Evolutionary conservation across 805 yeast species (phyloP).

Genomic region (Kazachstania bromeliacearum): DNA sequence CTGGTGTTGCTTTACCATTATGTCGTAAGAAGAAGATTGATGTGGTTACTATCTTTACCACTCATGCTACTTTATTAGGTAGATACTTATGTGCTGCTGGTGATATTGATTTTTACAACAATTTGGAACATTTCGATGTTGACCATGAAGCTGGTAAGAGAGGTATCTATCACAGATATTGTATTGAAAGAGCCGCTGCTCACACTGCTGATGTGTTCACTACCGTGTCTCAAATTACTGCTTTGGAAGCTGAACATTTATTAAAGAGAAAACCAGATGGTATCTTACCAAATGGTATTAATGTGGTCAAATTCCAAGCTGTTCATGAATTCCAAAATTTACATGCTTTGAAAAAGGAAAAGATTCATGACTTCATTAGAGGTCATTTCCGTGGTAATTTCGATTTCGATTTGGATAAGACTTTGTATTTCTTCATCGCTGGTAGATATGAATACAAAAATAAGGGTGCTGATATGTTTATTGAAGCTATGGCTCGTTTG

Average conservation of each 20-base stretch:
- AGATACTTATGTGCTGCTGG: constrained; percentile 96
- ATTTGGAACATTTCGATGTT: constrained; percentile 79
- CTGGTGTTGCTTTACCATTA: constrained; percentile 90
- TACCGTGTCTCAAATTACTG: constrained; percentile 96
- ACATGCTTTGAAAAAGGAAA: constrained; percentile 85
- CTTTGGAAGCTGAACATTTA: constrained; percentile 86
- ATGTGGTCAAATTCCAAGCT: constrained; percentile 92
- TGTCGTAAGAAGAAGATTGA: constrained; percentile 88
- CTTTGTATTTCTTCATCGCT: constrained; percentile 90
- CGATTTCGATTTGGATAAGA: constrained; percentile 89
- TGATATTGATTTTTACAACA: constrained; percentile 89
- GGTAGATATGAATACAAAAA: constrained; percentile 96
- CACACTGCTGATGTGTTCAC: constrained; percentile 95
- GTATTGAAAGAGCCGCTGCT: constrained; percentile 96
- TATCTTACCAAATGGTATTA: constrained; percentile 91
- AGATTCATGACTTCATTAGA: constrained; percentile 85
- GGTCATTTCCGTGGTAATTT: constrained; percentile 97
- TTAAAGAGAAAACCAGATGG: constrained; percentile 96
- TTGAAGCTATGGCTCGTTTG: constrained; percentile 85
- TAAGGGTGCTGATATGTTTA: constrained; percentile 92
- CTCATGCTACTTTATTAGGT: constrained; percentile 93
- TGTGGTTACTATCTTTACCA: constrained; percentile 90
- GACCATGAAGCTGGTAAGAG: constrained; percentile 97
- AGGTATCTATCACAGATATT: constrained; percentile 93
- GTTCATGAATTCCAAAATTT: constrained; percentile 96